Conservation (phyloP, 306 rosid genomes). For the Cucurbita ficifolia region DNA sequence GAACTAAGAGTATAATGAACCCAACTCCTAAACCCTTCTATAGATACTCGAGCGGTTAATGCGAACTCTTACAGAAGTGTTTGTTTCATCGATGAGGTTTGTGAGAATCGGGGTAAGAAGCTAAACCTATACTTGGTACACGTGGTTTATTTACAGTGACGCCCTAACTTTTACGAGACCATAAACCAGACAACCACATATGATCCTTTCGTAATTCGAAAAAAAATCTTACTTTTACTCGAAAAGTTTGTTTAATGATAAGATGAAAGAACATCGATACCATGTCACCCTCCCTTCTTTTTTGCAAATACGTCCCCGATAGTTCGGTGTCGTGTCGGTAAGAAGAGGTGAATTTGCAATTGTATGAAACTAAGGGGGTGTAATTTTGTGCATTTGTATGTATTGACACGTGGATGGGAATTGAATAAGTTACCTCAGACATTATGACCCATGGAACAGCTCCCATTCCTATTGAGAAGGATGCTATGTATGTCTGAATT, state of each 20-base stretch:
- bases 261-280: no score
- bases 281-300: neutral
- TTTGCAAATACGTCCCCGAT: neutral
- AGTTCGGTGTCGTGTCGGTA: neutral
- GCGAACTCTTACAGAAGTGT: neutral
- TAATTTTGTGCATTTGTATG: neutral
- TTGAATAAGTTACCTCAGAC: conserved; percentile 59
- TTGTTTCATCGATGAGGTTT: neutral
- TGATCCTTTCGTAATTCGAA: no score
- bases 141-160: no score
- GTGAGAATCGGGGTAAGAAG: neutral
- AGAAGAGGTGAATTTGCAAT: neutral
- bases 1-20: neutral
- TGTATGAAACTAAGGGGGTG: neutral
- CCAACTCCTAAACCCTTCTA: no score
- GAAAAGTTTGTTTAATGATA: no score
- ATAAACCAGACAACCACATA: no score
- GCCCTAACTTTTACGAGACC: no score
- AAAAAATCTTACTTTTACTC: no score
- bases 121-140: neutral
- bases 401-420: neutral
- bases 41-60: no score
- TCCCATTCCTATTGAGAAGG: conserved; percentile 63
- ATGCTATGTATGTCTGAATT: conserved; percentile 49
- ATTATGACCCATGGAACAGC: conserved; percentile 85